These are phyloP conservation scores for Epithemia pelagica DNA, from an alignment of 108 stramenopile genomes.

Conservation along the genomic window DNA sequence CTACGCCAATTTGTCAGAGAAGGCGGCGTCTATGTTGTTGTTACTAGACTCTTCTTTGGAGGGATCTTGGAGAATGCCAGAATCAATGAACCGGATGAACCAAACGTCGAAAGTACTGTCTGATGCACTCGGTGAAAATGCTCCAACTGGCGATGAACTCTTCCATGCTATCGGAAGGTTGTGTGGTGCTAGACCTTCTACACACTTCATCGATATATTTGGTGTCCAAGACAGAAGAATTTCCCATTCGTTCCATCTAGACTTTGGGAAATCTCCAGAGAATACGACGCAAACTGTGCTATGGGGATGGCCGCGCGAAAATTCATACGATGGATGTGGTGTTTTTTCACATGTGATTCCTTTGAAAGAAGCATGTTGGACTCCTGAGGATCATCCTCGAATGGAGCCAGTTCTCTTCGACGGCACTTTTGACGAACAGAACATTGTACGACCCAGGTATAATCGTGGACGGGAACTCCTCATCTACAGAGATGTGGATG, in stretches of 20 bases:
- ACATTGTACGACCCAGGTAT: slow-evolving; percentile 56
- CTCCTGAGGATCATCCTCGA: slow-evolving; percentile 35
- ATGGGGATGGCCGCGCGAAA: slow-evolving; percentile 64
- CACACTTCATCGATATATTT: slow-evolving; percentile 79
- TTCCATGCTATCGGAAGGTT: slow-evolving; percentile 46
- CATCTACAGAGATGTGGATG: slow-evolving; percentile 61
- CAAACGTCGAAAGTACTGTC: slow-evolving; percentile 33
- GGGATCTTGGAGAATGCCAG: slow-evolving; percentile 46
- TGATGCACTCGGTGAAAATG: slow-evolving; percentile 31
- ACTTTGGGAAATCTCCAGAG: slow-evolving; percentile 39
- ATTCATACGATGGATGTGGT: slow-evolving; percentile 51
- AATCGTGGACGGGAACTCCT: slow-evolving; percentile 52
- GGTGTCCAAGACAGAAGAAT: slow-evolving; percentile 49
- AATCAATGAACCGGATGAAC: slow-evolving; percentile 26
- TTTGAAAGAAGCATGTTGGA: slow-evolving; percentile 35
- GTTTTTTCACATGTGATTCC: slow-evolving; percentile 65
- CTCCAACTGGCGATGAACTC: slow-evolving; percentile 67
- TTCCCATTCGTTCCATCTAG: slow-evolving; percentile 69
- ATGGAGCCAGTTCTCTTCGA: slow-evolving; percentile 60
- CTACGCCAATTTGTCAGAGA: slow-evolving; percentile 53
- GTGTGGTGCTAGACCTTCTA: slow-evolving; percentile 52
- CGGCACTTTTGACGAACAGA: slow-evolving; percentile 36
- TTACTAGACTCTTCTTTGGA: slow-evolving; percentile 68
- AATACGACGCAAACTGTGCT: slow-evolving; percentile 51
- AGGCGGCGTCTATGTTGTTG: slow-evolving; percentile 50